Evolutionary conservation across 2,329 filamentous ascomycete genomes (phyloP).

Genomic region (Ophiocordyceps australis): DNA sequence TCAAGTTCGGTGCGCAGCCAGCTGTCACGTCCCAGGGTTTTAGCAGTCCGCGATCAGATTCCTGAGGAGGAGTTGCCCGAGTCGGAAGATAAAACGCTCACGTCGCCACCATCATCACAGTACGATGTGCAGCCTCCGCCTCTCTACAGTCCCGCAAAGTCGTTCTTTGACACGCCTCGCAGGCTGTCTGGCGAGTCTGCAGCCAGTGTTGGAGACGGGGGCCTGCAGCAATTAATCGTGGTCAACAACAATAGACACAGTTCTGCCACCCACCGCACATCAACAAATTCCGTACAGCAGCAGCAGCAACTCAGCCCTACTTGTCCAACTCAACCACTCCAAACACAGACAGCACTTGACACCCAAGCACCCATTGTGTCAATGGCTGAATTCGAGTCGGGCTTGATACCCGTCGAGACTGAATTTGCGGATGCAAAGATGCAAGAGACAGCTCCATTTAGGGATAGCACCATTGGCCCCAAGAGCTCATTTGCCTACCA

Average conservation of each 20-base stretch:
- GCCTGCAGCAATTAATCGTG: conserved; percentile 2
- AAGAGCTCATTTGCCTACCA: conserved; percentile 31
- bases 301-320: too few species aligned
- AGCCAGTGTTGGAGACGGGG: conserved; percentile 2
- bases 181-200: not conserved
- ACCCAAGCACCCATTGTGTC: conserved; percentile 1
- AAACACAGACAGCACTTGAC: conserved; percentile 1
- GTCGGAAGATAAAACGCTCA: too few species aligned
- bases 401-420: conserved; percentile 7
- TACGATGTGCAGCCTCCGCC: too few species aligned
- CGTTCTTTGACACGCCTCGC: not conserved
- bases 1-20: conserved; percentile 3
- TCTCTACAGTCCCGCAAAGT: too few species aligned
- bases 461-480: conserved; percentile 22
- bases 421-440: not conserved
- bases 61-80: too few species aligned
- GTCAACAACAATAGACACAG: too few species aligned
- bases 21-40: too few species aligned
- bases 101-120: too few species aligned
- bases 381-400: conserved; percentile 3
- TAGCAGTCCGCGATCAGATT: too few species aligned
- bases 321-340: too few species aligned
- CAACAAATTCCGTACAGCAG: too few species aligned
- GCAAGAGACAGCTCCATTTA: not conserved
- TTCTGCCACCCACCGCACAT: too few species aligned